Evolutionary conservation across 129 eudicot species (phyloP), one percentile per base, ranked within the genome.

Genomic region (Deinandra increscens): DNA sequence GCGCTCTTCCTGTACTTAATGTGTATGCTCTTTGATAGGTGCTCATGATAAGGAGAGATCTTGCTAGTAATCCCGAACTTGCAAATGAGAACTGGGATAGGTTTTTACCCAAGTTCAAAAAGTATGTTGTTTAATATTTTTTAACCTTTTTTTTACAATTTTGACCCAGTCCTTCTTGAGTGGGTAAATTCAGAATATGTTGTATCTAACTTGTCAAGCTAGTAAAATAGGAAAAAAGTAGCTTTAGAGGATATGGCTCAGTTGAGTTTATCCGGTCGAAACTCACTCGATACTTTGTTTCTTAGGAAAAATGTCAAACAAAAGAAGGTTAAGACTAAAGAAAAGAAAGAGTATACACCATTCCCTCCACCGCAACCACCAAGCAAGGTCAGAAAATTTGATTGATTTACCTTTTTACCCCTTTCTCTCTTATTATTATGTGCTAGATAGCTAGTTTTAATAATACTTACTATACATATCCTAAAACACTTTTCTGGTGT

Each of bases 81-180:
- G 95, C 87, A 69, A 81, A 83, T 71, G 99, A 89, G 82, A 93
- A 93, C 80, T 93, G 99, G 97, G 97, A 93, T 54, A 78, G 97
- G 79, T 93, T 89, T 82, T 91, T 93, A 76, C 97, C 99, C 1
- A 85, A 67, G 37, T 89, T 87, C 58, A 93, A 89, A 71, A 86
- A 93, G 98, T 93, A 93, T 29, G 91, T 15, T 15, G 8, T 44
- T 6, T 20, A 23, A 19, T 53, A 14, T 56, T 26, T 29, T 29
- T 26, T 14, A 56, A 13, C 18, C 18, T 56, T 4, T 1, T 26
- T 37, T 56, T 26, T 14, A 23, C 63, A 1, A 5, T 26, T 23
- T 22, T 54, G 36, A 18, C 62, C 62, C 3, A 3, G 0, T 22
- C 5, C 2, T 22, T 9, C 29, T 58, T 29, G 19, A 58, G 29